Conservation (phyloP, 257 asterid species). For the Anisodus acutangulus region DNA sequence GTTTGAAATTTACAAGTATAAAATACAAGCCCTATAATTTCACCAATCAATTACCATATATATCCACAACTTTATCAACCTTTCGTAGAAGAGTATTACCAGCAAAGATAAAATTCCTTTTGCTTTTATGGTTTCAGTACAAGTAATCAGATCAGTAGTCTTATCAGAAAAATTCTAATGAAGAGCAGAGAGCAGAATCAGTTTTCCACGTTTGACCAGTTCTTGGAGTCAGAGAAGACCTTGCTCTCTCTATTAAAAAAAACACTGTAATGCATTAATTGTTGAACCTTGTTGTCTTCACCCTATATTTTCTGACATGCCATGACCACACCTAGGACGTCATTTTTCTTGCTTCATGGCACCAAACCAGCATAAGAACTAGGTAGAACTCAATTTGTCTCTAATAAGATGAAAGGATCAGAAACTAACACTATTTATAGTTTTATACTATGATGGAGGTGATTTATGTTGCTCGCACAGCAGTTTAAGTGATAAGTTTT, state of each 20-base stretch:
- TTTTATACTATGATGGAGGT: not conserved
- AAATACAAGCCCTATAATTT: not conserved
- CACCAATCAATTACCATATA: not conserved
- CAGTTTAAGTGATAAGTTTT: not conserved
- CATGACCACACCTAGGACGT: not conserved
- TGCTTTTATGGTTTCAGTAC: not conserved
- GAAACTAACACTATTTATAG: not conserved
- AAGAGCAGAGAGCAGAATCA: not conserved
- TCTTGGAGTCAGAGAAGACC: not conserved
- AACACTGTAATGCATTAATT: not conserved
- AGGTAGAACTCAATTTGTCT: not conserved
- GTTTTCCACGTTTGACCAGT: conserved; percentile 9
- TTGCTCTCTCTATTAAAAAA: not conserved
- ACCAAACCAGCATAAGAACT: not conserved
- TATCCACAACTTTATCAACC: not conserved
- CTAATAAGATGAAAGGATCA: not conserved
- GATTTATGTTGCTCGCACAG: not conserved
- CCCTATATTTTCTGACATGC: not conserved
- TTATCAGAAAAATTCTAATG: not conserved
- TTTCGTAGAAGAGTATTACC: not conserved
- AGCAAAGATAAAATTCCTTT: not conserved
- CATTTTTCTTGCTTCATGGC: not conserved
- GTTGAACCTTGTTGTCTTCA: not conserved
- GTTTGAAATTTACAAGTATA: not conserved
- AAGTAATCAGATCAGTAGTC: not conserved